Percentiles rank a stretch among this genome's conserved stretches.
These are phyloP conservation scores for Rhodotorula paludigena DNA, from an alignment of 768 basidiomycete genomes.

Conservation along the genomic window DNA sequence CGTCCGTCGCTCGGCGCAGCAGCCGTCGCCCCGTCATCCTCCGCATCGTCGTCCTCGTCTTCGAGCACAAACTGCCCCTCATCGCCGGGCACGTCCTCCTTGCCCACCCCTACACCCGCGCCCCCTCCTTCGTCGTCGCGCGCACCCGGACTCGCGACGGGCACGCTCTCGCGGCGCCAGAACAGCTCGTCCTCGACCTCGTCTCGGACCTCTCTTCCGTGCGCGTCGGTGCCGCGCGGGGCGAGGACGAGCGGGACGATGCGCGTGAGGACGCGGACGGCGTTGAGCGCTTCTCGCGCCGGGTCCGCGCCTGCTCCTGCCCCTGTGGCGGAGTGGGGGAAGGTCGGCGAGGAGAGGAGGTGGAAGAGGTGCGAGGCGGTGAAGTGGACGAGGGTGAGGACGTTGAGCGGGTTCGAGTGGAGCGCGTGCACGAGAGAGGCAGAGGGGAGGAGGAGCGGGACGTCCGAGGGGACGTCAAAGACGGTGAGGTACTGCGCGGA, in stretches of 20 bases:
- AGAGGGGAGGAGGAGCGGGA: constrained; percentile 29
- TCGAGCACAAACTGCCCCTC: constrained; percentile 76
- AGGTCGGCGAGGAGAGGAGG: constrained; percentile 15
- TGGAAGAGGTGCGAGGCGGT: constrained; percentile 10
- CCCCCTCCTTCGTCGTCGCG: too few relatives aligned
- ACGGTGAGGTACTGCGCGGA: constrained; percentile 14
- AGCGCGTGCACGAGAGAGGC: constrained; percentile 9
- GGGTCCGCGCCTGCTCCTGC: constrained; percentile 50
- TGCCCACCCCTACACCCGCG: too few relatives aligned
- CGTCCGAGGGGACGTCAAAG: constrained; percentile 12
- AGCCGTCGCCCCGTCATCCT: not conserved
- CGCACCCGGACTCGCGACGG: too few relatives aligned
- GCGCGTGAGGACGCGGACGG: constrained; percentile 80
- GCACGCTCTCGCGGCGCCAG: constrained; percentile 65
- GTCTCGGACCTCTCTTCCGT: constrained; percentile 61
- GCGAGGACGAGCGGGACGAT: constrained; percentile 87
- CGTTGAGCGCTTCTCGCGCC: constrained; percentile 77
- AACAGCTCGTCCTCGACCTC: constrained; percentile 73
- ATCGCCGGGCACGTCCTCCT: too few relatives aligned
- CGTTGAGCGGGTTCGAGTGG: constrained; percentile 14
- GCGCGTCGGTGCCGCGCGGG: constrained; percentile 9
- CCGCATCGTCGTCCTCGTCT: constrained; percentile 54
- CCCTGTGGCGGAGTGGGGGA: not conserved
- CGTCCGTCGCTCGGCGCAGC: not conserved
- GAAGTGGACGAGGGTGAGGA: constrained; percentile 31